Evolutionary conservation across 2,329 filamentous ascomycete genomes (phyloP).

Genomic region (Exophiala sp.): DNA sequence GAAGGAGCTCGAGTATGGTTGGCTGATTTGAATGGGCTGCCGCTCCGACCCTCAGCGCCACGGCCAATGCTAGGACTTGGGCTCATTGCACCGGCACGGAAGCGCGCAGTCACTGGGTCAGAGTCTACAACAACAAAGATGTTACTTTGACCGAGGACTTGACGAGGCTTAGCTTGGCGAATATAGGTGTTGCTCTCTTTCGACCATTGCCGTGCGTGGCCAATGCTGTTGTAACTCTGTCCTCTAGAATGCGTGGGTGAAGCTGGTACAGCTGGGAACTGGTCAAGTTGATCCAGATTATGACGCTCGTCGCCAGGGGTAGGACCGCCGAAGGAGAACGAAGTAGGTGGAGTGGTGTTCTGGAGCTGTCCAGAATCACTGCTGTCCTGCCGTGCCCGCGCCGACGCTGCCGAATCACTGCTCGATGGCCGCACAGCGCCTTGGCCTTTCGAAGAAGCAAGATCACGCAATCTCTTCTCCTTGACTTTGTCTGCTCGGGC

Average conservation of each 20-base stretch:
- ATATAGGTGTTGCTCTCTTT: background rate
- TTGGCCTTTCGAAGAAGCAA: constrained; percentile 7
- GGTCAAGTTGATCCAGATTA: constrained; percentile 17
- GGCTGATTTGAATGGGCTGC: constrained; percentile 2
- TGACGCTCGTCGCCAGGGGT: background rate
- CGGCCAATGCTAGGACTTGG: constrained; percentile 16
- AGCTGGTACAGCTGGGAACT: constrained; percentile 20
- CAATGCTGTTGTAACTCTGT: constrained; percentile 1
- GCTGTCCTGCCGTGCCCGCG: background rate
- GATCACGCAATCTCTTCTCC: constrained; percentile 15
- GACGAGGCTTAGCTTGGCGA: background rate
- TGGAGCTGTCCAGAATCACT: background rate
- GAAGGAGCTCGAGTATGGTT: constrained; percentile 8
- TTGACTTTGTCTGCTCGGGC: constrained; percentile 18
- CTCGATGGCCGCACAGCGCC: background rate
- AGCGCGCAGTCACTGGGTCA: constrained; percentile 22
- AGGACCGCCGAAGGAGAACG: background rate
- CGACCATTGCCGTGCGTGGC: constrained; percentile 9
- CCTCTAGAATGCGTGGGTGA: constrained; percentile 2
- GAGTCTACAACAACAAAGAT: constrained; percentile 26
- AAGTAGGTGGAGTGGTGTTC: constrained; percentile 1
- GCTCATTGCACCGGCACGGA: constrained; percentile 24
- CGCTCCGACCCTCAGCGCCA: background rate
- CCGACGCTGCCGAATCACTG: background rate
- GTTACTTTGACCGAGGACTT: constrained; percentile 20